A percentile compares a stretch with the other conserved stretches of the same genome.
Conservation (phyloP, 2,329 filamentous ascomycete species). For the Aspergillus arachidicola region DNA sequence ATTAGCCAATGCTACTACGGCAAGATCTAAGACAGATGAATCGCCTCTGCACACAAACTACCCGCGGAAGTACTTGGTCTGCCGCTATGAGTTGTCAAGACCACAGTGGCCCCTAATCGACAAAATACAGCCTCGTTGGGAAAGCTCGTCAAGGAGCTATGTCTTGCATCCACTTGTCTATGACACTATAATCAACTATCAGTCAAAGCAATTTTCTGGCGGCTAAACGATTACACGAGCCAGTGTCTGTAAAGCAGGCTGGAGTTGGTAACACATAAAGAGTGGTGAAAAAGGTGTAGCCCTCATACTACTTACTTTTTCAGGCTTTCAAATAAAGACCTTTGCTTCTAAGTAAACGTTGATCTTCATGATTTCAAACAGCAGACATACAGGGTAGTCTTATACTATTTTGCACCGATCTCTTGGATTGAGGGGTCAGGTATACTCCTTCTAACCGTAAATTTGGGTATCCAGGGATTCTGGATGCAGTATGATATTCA, state of each 20-base stretch:
- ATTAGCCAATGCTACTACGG: neutral
- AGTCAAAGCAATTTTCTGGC: neutral
- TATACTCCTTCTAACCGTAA: neutral
- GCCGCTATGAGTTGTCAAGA: neutral
- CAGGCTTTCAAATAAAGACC: no score
- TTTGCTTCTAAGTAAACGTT: no score
- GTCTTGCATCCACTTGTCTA: neutral
- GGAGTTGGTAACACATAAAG: no score
- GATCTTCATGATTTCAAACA: no score
- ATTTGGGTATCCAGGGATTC: neutral
- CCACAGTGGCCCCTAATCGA: neutral
- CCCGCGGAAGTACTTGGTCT: neutral
- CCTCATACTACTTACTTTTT: no score
- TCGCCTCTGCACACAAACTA: neutral
- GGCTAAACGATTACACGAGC: neutral
- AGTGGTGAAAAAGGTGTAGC: no score
- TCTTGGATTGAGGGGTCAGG: no score
- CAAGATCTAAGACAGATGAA: neutral
- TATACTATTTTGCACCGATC: no score
- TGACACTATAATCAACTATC: neutral
- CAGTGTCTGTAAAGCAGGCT: neutral
- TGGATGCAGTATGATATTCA: neutral
- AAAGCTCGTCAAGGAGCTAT: neutral
- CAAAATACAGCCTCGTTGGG: neutral
- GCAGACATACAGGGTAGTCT: no score